A percentile compares a stretch with the other conserved stretches of the same genome.
Evolutionary conservation across 306 rosid genomes (phyloP).

Genomic region (Astragalus membranaceus): DNA sequence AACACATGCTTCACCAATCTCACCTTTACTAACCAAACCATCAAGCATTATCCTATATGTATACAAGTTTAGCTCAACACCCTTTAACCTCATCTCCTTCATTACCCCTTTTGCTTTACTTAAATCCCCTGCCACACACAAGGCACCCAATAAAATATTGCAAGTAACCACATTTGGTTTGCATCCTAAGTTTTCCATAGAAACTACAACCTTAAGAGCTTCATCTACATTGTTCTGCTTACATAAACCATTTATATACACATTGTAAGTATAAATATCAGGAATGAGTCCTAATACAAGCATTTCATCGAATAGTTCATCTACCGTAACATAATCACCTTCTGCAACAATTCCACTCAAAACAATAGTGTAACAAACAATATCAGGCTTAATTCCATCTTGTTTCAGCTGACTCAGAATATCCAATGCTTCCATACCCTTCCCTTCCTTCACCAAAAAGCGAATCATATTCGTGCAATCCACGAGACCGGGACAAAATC

Average conservation of each 20-base stretch:
- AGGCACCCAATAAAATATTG: slow-evolving; percentile 48
- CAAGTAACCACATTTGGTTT: slow-evolving; percentile 65
- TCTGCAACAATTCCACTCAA: slow-evolving; percentile 43
- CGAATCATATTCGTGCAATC: slow-evolving; percentile 57
- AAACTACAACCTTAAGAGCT: slow-evolving; percentile 39
- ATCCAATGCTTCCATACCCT: slow-evolving; percentile 44
- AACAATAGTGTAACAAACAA: slow-evolving; percentile 74
- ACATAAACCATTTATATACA: slow-evolving; percentile 64
- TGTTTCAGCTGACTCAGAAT: slow-evolving; percentile 50
- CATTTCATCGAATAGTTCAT: slow-evolving; percentile 67
- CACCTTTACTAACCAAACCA: slow-evolving; percentile 47
- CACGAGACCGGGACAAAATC: slow-evolving; percentile 52
- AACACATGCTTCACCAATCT: slow-evolving; percentile 47
- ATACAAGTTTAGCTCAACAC: slow-evolving; percentile 46
- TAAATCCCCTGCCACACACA: slow-evolving; percentile 38
- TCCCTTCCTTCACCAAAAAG: slow-evolving; percentile 49
- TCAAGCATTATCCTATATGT: slow-evolving; percentile 54
- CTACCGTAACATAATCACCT: slow-evolving; percentile 40
- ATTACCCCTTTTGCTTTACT: slow-evolving; percentile 35
- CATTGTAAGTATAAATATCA: slow-evolving; percentile 59
- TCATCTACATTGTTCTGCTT: slow-evolving; percentile 45
- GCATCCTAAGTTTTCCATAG: slow-evolving; percentile 66
- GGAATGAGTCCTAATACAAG: slow-evolving; percentile 70
- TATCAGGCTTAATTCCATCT: slow-evolving; percentile 59
- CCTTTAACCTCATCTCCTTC: slow-evolving; percentile 47